Base-by-base conservation (phyloP, 1,139 yeast species). In the Arxiozyma slooffiae region DNA sequence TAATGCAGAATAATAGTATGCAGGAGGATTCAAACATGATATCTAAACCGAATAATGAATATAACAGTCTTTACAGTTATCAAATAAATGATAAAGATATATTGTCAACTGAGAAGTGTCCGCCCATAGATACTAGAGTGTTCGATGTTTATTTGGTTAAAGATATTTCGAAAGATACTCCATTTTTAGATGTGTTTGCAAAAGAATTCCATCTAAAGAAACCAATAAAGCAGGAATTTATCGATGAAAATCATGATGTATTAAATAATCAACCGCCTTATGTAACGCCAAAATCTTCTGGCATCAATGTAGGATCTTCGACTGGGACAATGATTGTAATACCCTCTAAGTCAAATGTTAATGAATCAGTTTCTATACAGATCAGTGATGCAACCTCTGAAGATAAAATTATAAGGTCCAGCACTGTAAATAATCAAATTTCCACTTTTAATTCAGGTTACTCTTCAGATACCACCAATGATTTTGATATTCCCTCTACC, bases 121-220 rank as follows among this genome's bases (percentile, higher is more conserved):
- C 47, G 24, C 52, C 50, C n/a, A 7, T 38, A 34, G 50, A 47
- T n/a, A 30, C 60, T n/a, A 55, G 61, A 36, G 61, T 62, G 5
- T 63, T 61, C 46, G 67, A 63, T 50, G 63, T 63, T 1, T 62
- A 56, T 50, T 52, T 54, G 49, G 55, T 55, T 20, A 55, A 53
- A 24, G 59, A 59, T 6, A 41, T 55, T 2, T 52, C 55, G 14
- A 55, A 57, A 30, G 55, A 54, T 17, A 47, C 55, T 16, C 58
- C 56, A 42, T 48, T 57, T 21, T 41, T 58, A 41, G 57, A 54
- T 41, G 47, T 53, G 3, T 53, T 53, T 41, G 46, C 55, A 14
- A 48, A 53, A 20, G 53, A 51, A 18, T 36, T 51, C 17, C 52
- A 53, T 39, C 24, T 39, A 47, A 49, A 37, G 50, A 47, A 44